Evolutionary conservation across 805 yeast genomes (phyloP), one percentile per base, ranked within the genome.

Genomic region (Yarrowia sp.): DNA sequence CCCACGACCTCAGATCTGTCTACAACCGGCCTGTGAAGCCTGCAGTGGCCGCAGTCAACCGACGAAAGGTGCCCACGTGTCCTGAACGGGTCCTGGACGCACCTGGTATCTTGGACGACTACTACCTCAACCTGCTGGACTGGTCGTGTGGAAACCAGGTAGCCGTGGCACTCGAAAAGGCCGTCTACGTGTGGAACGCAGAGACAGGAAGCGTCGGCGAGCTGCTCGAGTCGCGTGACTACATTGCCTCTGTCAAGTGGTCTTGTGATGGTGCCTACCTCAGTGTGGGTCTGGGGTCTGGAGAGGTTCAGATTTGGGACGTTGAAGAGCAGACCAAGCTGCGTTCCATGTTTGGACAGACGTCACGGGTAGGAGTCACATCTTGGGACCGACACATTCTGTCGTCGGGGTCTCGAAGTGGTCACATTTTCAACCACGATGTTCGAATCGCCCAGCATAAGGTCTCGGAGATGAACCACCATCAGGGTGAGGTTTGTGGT

Each of bases 51-150:
- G 73, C 78, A 1, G 67, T 75, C 71, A 43, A 74, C 70, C 68
- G 73, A 66, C 72, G 96, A 69, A 87, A 86, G 70, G 82, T 95
- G 52, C 90, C 96, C 26, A 85, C 90, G 0, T 89, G 90, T 35
- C 98, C 99, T 1, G 97, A 90, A 68, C 83, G 96, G 68, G 96
- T 95, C 1, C 80, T 95, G 43, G 99, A 95, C 77, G 99, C 98
- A 0, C 99, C 99, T 0, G 97, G 97, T 0, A 82, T 92, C 66
- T 82, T 88, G 22, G 97, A 95, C 75, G 99, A 95, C 77, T 95
- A 92, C 75, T 95, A 93, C 74, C 80, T 92, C 63, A 92, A 92
- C 72, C 79, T 93, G 43, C 75, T 95, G 62, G 85, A 92, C 67
- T 95, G 99, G 98, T 92, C 97, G 8, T 78, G 79, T 68, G 84